Percentiles rank a stretch among this genome's conserved stretches.
These are phyloP conservation scores for Lavandula angustifolia DNA, from an alignment of 257 asterid species.

Conservation along the genomic window DNA sequence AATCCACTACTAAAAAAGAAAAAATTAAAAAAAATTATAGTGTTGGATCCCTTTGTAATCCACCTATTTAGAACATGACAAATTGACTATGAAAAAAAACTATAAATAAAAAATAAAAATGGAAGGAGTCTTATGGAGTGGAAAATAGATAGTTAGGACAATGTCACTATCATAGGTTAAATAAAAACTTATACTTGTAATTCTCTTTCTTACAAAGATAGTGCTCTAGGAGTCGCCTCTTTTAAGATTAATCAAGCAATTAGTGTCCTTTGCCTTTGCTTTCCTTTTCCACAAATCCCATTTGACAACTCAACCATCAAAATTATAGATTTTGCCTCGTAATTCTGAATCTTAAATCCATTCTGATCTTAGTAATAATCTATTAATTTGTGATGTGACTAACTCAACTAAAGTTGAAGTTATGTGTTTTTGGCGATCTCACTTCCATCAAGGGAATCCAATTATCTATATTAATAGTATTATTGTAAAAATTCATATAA, in stretches of 20 bases:
- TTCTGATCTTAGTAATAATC: neutral
- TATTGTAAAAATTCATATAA: neutral
- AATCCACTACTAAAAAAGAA: slow-evolving; percentile 5
- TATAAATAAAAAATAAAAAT: slow-evolving; percentile 8
- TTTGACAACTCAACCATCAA: neutral
- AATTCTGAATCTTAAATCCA: too few species aligned
- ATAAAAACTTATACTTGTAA: slow-evolving; percentile 30
- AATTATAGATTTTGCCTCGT: too few species aligned
- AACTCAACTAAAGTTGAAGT: neutral
- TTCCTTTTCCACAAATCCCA: slow-evolving; percentile 18
- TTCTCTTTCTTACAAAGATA: slow-evolving; percentile 42
- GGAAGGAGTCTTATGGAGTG: slow-evolving; percentile 27
- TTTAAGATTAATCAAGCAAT: slow-evolving; percentile 29
- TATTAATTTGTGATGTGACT: slow-evolving; percentile 10
- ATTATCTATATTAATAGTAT: neutral
- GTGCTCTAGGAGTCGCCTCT: slow-evolving; percentile 39
- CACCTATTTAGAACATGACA: slow-evolving; percentile 40
- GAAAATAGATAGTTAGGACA: slow-evolving; percentile 50
- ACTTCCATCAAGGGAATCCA: too few species aligned
- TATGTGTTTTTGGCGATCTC: neutral
- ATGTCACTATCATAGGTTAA: slow-evolving; percentile 53
- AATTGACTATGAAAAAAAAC: slow-evolving; percentile 9
- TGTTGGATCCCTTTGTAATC: slow-evolving; percentile 42
- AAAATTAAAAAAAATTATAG: slow-evolving; percentile 11
- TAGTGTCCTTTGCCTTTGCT: neutral